Percentiles rank a stretch among this genome's conserved stretches.
These are phyloP conservation scores for Ceratobasidium theobromae DNA, from an alignment of 1,284 basidiomycete species.

Conservation along the genomic window DNA sequence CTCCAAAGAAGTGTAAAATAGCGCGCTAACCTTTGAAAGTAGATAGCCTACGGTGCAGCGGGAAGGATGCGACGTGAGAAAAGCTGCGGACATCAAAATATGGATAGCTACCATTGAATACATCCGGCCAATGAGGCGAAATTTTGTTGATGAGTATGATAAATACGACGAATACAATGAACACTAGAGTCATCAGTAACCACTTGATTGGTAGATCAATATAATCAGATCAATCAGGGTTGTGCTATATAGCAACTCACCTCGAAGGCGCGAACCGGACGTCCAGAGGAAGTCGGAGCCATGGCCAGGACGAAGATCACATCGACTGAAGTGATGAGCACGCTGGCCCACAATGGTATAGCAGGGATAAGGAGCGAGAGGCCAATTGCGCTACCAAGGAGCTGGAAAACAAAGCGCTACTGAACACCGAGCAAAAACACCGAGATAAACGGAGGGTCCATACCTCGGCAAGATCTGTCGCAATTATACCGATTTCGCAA, in stretches of 20 bases:
- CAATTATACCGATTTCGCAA: conserved; percentile 82
- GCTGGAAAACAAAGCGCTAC: conserved; percentile 42
- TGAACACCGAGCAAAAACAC: conserved; percentile 5
- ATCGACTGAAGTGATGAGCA: conserved; percentile 81
- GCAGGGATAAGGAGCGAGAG: conserved; percentile 79
- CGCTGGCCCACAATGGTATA: conserved; percentile 77
- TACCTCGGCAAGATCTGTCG: conserved; percentile 66
- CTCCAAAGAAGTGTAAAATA: conserved; percentile 48
- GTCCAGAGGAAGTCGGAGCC: conserved; percentile 41
- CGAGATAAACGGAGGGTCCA: neutral
- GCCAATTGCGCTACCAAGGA: conserved; percentile 79
- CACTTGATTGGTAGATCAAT: conserved; percentile 48
- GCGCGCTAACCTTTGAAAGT: conserved; percentile 48
- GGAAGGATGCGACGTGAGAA: neutral
- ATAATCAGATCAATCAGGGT: conserved; percentile 53
- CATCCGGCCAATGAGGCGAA: conserved; percentile 70
- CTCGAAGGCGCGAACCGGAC: conserved; percentile 73
- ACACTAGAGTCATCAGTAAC: conserved; percentile 49
- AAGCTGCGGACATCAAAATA: conserved; percentile 8
- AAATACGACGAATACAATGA: conserved; percentile 82
- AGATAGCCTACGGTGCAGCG: conserved; percentile 10
- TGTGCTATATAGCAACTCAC: conserved; percentile 37
- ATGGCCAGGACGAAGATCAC: conserved; percentile 75
- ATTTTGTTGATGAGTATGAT: conserved; percentile 76
- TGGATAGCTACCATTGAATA: conserved; percentile 71